Evolutionary conservation across 441 rosid genomes (phyloP).

Genomic region (Populus hybrid): DNA sequence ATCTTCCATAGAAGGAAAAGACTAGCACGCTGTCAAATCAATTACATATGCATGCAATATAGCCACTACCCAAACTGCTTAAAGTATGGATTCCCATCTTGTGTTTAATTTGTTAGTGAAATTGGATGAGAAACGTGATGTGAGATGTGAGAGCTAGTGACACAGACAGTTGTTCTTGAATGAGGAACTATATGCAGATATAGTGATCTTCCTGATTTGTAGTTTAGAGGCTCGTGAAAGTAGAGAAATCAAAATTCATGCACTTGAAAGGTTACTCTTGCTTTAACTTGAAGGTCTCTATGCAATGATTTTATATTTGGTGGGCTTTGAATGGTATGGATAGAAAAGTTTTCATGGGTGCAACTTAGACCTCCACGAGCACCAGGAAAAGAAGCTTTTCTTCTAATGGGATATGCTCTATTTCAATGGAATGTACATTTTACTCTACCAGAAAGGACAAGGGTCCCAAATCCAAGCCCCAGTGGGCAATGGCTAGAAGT

Average conservation of each 20-base stretch:
- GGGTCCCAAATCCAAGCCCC: slow-evolving; percentile 13
- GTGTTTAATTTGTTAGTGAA: background rate
- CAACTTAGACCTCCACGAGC: background rate
- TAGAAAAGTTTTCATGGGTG: background rate
- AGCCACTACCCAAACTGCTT: background rate
- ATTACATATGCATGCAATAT: background rate
- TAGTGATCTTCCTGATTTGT: background rate
- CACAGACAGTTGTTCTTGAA: background rate
- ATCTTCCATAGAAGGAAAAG: background rate
- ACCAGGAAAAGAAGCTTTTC: background rate
- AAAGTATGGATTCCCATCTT: background rate
- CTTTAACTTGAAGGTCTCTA: background rate
- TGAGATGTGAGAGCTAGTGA: background rate
- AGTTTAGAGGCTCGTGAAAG: background rate
- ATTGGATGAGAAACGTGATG: background rate
- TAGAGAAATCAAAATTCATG: background rate
- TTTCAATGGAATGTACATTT: background rate
- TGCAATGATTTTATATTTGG: background rate
- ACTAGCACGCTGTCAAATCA: background rate
- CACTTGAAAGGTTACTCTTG: background rate
- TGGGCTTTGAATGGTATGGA: background rate
- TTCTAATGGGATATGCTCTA: background rate
- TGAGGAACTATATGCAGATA: background rate
- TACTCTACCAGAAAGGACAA: background rate
- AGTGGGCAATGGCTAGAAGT: background rate